phyloP scores from a whole-genome alignment of 495 filamentous ascomycete genomes.

The Aspergillus indologenus region DNA sequence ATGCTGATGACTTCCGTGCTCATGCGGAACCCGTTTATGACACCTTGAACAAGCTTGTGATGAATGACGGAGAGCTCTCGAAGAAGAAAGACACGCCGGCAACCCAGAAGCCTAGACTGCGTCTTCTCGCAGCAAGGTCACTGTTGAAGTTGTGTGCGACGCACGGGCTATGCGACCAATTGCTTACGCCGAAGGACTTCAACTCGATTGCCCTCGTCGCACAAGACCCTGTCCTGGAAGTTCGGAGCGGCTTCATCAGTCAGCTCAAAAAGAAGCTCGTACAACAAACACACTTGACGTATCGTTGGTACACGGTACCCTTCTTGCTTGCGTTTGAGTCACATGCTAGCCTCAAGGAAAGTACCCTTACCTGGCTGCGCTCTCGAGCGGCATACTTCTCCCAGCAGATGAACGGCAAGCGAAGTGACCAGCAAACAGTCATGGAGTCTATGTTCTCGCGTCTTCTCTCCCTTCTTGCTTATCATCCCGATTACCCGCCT shows the following conservation, averaged over 20 bases:
- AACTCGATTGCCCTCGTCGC: conserved; percentile 73
- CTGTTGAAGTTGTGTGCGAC: conserved; percentile 77
- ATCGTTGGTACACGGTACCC: conserved; percentile 80
- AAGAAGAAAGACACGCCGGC: conserved; percentile 70
- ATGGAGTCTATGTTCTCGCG: conserved; percentile 86
- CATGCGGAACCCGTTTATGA: conserved; percentile 68
- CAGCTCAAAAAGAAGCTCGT: conserved; percentile 83
- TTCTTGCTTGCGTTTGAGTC: conserved; percentile 94
- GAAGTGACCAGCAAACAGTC: conserved; percentile 50
- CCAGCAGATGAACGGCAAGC: conserved; percentile 38
- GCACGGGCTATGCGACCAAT: conserved; percentile 67
- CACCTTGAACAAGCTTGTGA: conserved; percentile 71
- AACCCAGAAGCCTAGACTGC: conserved; percentile 69
- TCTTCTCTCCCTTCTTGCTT: conserved; percentile 81
- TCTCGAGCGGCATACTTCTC: conserved; percentile 59
- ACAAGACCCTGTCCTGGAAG: conserved; percentile 70
- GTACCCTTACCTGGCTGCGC: conserved; percentile 82
- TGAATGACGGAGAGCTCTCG: conserved; percentile 72
- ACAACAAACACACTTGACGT: conserved; percentile 35
- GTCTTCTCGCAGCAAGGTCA: conserved; percentile 76
- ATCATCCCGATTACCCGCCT: conserved; percentile 84
- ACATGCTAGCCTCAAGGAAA: conserved; percentile 58
- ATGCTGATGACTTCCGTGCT: conserved; percentile 57
- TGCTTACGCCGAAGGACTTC: conserved; percentile 69
- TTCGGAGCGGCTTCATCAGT: conserved; percentile 73